phyloP scores from a whole-genome alignment of 2,329 filamentous ascomycete species.

The Bipolaris cookei region DNA sequence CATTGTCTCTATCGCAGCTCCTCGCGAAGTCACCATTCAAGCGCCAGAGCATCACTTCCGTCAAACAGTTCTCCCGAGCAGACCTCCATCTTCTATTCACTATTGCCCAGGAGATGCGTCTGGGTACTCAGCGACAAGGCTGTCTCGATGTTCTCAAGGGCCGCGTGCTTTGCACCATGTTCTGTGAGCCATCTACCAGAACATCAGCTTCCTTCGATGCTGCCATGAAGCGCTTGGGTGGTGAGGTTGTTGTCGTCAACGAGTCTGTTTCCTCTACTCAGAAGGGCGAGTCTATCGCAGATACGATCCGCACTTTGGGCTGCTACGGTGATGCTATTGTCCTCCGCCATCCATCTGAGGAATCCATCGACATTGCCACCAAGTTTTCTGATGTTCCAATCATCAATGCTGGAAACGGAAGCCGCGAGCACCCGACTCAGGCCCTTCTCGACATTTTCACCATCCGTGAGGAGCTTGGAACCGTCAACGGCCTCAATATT shows the following conservation, averaged over 20 bases:
- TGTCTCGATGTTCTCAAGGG: slow-evolving; percentile 86
- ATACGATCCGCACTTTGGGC: slow-evolving; percentile 89
- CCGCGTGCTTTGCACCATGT: slow-evolving; percentile 86
- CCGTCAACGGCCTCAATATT: slow-evolving; percentile 92
- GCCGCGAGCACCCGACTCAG: slow-evolving; percentile 95
- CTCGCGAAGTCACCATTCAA: slow-evolving; percentile 85
- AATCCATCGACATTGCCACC: slow-evolving; percentile 78
- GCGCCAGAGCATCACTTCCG: slow-evolving; percentile 86
- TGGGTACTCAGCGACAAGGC: slow-evolving; percentile 90
- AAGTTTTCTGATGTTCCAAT: slow-evolving; percentile 90
- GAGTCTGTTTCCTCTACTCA: slow-evolving; percentile 86
- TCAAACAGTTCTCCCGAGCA: slow-evolving; percentile 84
- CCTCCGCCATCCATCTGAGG: slow-evolving; percentile 88
- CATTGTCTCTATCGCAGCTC: slow-evolving; percentile 69
- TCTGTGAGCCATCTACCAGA: slow-evolving; percentile 96
- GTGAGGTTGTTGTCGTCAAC: slow-evolving; percentile 80
- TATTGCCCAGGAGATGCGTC: slow-evolving; percentile 95
- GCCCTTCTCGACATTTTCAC: slow-evolving; percentile 98
- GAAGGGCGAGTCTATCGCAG: slow-evolving; percentile 93
- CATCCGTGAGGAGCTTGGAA: slow-evolving; percentile 95
- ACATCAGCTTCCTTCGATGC: slow-evolving; percentile 96
- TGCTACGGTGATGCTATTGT: slow-evolving; percentile 96
- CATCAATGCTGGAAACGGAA: slow-evolving; percentile 97
- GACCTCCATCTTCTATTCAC: slow-evolving; percentile 95
- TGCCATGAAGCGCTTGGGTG: slow-evolving; percentile 97